Conservation (phyloP, 1,139 yeast genomes). For the Debaryomyces udenii region DNA sequence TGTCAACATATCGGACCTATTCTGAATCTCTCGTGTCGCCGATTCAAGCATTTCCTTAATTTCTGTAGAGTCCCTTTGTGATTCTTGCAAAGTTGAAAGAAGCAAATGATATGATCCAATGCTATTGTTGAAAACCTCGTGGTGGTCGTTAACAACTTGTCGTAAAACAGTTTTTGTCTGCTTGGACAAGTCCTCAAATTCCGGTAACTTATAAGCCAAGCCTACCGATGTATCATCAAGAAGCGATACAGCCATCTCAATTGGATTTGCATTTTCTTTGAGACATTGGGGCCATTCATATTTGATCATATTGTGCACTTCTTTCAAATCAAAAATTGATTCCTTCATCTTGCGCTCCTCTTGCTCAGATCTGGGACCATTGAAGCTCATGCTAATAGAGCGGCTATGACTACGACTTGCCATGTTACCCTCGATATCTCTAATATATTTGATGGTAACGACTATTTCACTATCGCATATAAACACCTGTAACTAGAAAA, state of each 20-base stretch:
- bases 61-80: constrained; percentile 55
- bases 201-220: constrained; percentile 67
- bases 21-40: constrained; percentile 56
- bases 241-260: constrained; percentile 79
- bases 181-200: constrained; percentile 56
- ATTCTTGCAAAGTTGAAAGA: constrained; percentile 56
- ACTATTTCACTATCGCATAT: not conserved
- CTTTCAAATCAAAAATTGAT: constrained; percentile 41
- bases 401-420: constrained; percentile 22
- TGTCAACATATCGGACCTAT: constrained; percentile 56
- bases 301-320: constrained; percentile 38
- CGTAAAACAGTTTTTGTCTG: constrained; percentile 63
- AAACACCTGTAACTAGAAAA: not conserved
- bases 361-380: constrained; percentile 19
- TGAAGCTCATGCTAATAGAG: constrained; percentile 26
- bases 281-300: constrained; percentile 52
- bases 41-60: constrained; percentile 55
- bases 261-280: constrained; percentile 61
- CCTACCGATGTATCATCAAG: constrained; percentile 90
- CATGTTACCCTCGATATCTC: constrained; percentile 9
- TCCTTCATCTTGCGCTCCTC: constrained; percentile 27
- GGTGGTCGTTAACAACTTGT: constrained; percentile 77
- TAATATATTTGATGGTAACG: not conserved
- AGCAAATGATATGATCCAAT: constrained; percentile 74
- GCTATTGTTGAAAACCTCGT: constrained; percentile 81